Percentiles rank a stretch among this genome's conserved stretches.
These are phyloP conservation scores for Calonectria crousiana DNA, from an alignment of 2,329 filamentous ascomycete species.

Conservation along the genomic window DNA sequence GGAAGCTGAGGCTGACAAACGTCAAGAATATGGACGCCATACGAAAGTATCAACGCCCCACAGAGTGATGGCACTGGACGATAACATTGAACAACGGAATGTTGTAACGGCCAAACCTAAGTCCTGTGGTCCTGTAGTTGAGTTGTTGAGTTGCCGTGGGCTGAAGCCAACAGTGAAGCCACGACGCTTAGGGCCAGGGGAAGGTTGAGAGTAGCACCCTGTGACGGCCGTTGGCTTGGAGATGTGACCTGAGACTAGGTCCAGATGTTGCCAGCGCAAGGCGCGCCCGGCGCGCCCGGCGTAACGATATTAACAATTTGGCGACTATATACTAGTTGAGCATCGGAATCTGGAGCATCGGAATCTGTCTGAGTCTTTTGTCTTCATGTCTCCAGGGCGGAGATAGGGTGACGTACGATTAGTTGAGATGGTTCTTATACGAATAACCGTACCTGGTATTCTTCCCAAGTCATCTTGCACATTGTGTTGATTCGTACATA, in stretches of 20 bases:
- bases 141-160: neutral
- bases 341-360: neutral
- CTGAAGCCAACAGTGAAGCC: neutral
- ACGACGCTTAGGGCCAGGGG: neutral
- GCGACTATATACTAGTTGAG: neutral
- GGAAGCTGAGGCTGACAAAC: neutral
- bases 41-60: neutral
- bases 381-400: neutral
- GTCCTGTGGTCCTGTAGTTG: neutral
- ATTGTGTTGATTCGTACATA: neutral
- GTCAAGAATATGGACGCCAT: neutral
- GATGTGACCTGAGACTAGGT: neutral
- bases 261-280: neutral
- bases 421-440: neutral
- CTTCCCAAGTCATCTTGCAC: neutral
- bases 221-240: neutral
- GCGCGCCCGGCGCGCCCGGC: neutral
- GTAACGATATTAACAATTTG: neutral
- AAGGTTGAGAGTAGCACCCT: neutral
- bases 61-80: neutral
- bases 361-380: neutral
- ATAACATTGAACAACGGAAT: neutral
- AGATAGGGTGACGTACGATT: neutral
- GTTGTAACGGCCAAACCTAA: neutral
- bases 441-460: neutral